Percentiles rank a stretch among this genome's conserved stretches.
Evolutionary conservation across 495 filamentous ascomycete species (phyloP).

Genomic region (Geoglossum glabrum): DNA sequence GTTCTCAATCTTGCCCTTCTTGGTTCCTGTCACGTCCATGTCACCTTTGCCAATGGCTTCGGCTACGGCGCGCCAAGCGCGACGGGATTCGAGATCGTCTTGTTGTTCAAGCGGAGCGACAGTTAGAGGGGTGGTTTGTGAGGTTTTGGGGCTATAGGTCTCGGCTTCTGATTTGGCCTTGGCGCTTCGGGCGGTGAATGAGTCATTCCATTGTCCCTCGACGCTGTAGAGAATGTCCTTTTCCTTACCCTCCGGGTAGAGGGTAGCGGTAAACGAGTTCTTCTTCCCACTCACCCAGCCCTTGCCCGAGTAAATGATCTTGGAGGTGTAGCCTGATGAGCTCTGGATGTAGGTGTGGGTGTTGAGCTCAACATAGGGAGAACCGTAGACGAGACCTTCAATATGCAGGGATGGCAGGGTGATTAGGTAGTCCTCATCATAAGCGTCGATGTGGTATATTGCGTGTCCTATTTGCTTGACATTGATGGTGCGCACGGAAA

Average conservation of each 20-base stretch:
- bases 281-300: slow-evolving; percentile 92
- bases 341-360: slow-evolving; percentile 63
- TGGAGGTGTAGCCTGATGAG: slow-evolving; percentile 71
- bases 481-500: slow-evolving; percentile 66
- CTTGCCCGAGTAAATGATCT: slow-evolving; percentile 80
- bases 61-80: slow-evolving; percentile 77
- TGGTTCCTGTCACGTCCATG: slow-evolving; percentile 53
- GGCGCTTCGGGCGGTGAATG: slow-evolving; percentile 57
- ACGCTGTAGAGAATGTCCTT: slow-evolving; percentile 68
- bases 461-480: slow-evolving; percentile 95
- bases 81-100: slow-evolving; percentile 68
- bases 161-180: slow-evolving; percentile 51
- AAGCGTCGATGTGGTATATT: slow-evolving; percentile 51
- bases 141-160: slow-evolving; percentile 41
- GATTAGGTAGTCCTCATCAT: slow-evolving; percentile 65
- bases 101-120: slow-evolving; percentile 62
- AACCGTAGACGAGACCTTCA: slow-evolving; percentile 78
- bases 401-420: slow-evolving; percentile 85
- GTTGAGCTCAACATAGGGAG: slow-evolving; percentile 80
- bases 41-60: slow-evolving; percentile 58
- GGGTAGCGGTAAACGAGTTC: slow-evolving; percentile 63
- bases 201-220: slow-evolving; percentile 81
- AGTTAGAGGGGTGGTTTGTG: slow-evolving; percentile 43
- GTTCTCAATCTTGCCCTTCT: slow-evolving; percentile 84
- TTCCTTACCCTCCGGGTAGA: slow-evolving; percentile 61